Evolutionary conservation across 495 filamentous ascomycete species (phyloP).

Genomic region (Talaromyces trachyspermus): DNA sequence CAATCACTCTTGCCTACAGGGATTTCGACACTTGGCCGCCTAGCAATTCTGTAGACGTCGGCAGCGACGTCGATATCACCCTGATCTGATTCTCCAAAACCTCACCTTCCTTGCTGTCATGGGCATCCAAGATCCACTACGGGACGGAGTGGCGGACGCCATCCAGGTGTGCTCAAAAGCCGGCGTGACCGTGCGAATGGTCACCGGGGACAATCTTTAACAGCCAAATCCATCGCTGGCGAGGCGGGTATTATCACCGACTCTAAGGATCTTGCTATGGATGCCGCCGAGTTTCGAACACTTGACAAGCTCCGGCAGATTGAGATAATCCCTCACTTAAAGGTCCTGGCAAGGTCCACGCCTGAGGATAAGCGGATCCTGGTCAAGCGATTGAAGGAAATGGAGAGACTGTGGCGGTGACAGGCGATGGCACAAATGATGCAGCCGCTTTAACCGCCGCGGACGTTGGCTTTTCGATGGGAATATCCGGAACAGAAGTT

Average conservation of each 20-base stretch:
- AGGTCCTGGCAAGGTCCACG: constrained; percentile 78
- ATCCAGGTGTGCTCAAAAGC: constrained; percentile 59
- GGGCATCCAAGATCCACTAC: constrained; percentile 69
- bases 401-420: constrained; percentile 67
- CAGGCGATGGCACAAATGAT: constrained; percentile 88
- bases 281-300: constrained; percentile 54
- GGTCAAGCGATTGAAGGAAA: constrained; percentile 73
- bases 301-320: constrained; percentile 53
- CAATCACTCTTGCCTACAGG: too few relatives aligned
- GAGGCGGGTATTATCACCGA: constrained; percentile 69
- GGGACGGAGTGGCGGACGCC: constrained; percentile 58
- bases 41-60: too few relatives aligned
- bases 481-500: constrained; percentile 68
- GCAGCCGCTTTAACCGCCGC: constrained; percentile 72
- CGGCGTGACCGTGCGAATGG: constrained; percentile 73
- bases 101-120: constrained; percentile 60
- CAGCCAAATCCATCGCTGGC: constrained; percentile 66
- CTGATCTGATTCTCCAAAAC: constrained; percentile 66
- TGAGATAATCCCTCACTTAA: constrained; percentile 60
- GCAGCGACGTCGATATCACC: constrained; percentile 46
- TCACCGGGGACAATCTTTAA: constrained; percentile 72
- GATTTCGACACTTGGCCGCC: too few relatives aligned
- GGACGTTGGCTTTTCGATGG: constrained; percentile 84
- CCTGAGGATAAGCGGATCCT: constrained; percentile 59
- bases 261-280: constrained; percentile 36